Base-by-base conservation (phyloP, 768 basidiomycete species). In the Boletellus sp. region DNA sequence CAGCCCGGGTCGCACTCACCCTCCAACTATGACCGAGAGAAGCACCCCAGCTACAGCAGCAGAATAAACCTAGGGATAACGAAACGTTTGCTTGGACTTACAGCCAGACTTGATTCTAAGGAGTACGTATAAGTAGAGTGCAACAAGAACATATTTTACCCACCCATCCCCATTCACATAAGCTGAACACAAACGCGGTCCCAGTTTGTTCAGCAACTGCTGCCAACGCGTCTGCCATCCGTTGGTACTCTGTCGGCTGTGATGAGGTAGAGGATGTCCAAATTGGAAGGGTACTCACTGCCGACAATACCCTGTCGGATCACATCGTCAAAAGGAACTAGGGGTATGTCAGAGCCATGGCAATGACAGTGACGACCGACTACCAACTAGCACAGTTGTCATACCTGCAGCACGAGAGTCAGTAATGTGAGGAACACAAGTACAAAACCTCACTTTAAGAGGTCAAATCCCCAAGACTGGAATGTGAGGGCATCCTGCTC, bases 101-200 rank as follows among this genome's bases (percentile, higher is more conserved):
- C 41, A 82, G 59, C 82, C 80, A 83, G 4, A 80, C 80, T 68
- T 82, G 76, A 56, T 70, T 73, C 79, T 81, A 47, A 35, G 20
- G 17, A n/a, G 42, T n/a, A 24, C 23, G 10, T 34, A 31, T 42
- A n/a, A 50, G 31, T 31, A 3, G 38, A 26, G 42, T 4, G 10
- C 15, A 15, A 38, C 40, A 42, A 39, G 15, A 12, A 22, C 6
- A 36, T 20, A 23, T 48, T 38, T 52, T 22, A 66, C 75, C 62
- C 51, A 84, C 84, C 64, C 75, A 69, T 28, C 84, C 84, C 84
- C 84, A 85, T 65, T 85, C 72, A 57, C 84, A 85, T 23, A 85
- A 63, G 32, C 82, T 83, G 47, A 80, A 81, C 11, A 82, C 61
- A 36, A 85, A 65, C 0, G 80, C 79, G 33, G 77, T 79, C 5